These are phyloP conservation scores for Apiospora koreana DNA, from an alignment of 2,329 filamentous ascomycete genomes.

Conservation along the genomic window DNA sequence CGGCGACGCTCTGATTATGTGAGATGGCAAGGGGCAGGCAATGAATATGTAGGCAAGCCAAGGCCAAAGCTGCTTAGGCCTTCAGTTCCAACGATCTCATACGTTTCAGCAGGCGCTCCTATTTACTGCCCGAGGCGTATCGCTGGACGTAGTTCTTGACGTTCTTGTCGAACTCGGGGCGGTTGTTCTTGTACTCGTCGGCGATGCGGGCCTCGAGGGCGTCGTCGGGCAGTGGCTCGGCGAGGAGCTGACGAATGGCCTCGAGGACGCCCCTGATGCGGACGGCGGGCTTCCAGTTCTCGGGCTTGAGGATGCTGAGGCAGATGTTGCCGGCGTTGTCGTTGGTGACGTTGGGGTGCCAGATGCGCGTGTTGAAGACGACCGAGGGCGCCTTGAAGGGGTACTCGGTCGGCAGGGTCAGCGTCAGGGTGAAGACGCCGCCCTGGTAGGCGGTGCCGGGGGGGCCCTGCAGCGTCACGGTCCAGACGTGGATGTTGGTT, in stretches of 20 bases:
- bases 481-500: constrained; percentile 54
- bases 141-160: constrained; percentile 73
- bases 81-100: too few species aligned
- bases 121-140: constrained; percentile 56
- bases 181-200: constrained; percentile 75
- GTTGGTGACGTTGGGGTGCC: constrained; percentile 93
- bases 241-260: constrained; percentile 72
- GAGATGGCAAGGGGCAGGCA: too few species aligned
- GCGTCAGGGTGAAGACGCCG: constrained; percentile 72
- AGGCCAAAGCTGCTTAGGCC: too few species aligned
- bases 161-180: constrained; percentile 70
- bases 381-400: constrained; percentile 86
- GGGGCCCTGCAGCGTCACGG: constrained; percentile 49
- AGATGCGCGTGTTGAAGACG: constrained; percentile 85
- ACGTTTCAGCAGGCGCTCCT: background rate
- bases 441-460: constrained; percentile 53
- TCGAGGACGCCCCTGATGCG: constrained; percentile 75
- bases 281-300: constrained; percentile 90
- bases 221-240: constrained; percentile 85
- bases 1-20: too few species aligned
- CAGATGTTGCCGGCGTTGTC: constrained; percentile 85
- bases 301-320: constrained; percentile 76
- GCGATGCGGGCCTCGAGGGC: constrained; percentile 85
- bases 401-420: constrained; percentile 77
- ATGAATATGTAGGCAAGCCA: too few species aligned